Conservation (phyloP, 2,329 filamentous ascomycete genomes). For the Aspergillus piperis region DNA sequence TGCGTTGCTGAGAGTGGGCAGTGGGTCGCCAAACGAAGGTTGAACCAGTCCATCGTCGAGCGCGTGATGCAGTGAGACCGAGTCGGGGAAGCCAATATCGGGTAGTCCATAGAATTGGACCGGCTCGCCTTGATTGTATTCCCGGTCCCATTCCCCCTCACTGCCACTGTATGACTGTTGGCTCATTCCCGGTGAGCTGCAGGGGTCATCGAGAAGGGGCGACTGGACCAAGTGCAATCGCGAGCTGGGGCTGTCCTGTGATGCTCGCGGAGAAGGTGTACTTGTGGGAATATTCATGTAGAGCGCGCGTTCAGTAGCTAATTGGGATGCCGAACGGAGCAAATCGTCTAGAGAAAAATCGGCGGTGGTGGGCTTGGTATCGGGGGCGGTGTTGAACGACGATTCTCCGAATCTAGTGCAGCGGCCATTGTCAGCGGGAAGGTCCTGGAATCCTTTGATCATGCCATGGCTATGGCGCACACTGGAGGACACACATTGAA, state of each 20-base stretch:
- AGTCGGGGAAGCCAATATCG: constrained; percentile 1
- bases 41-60: neutral
- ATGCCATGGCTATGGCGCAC: neutral
- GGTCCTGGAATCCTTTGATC: neutral
- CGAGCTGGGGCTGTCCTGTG: constrained; percentile 11
- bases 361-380: neutral
- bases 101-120: constrained; percentile 17
- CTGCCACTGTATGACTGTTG: constrained; percentile 22
- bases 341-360: constrained; percentile 16
- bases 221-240: constrained; percentile 5
- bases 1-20: neutral
- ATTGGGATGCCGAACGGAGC: constrained; percentile 22
- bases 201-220: constrained; percentile 20
- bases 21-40: neutral
- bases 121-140: constrained; percentile 15
- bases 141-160: constrained; percentile 25
- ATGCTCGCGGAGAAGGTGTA: constrained; percentile 17
- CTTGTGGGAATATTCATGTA: constrained; percentile 24
- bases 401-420: constrained; percentile 8
- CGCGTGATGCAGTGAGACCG: constrained; percentile 1
- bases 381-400: constrained; percentile 4
- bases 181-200: constrained; percentile 26
- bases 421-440: neutral
- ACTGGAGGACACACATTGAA: constrained; percentile 3
- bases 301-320: constrained; percentile 25